phyloP scores from a whole-genome alignment of 2,329 filamentous ascomycete species.

The Gaeumannomyces tritici region DNA sequence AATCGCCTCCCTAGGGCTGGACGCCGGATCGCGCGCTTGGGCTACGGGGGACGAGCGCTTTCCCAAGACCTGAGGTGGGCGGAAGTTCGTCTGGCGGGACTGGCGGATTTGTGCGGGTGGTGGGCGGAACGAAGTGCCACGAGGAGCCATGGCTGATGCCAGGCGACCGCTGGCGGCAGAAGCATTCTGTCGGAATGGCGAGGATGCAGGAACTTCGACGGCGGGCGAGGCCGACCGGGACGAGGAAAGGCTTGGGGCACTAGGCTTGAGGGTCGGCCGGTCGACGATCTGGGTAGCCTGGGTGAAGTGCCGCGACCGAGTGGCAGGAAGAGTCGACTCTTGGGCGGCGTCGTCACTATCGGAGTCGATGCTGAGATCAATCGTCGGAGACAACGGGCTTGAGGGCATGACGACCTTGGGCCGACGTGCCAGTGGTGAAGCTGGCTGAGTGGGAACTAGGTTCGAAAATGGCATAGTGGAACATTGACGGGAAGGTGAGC shows the following conservation, averaged over 20 bases:
- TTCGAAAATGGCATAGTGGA: not conserved
- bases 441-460: not conserved
- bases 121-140: slow-evolving; percentile 61
- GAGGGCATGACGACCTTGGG: not conserved
- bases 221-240: slow-evolving; percentile 23
- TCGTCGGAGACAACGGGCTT: not conserved
- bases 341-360: slow-evolving; percentile 11
- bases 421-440: slow-evolving; percentile 1
- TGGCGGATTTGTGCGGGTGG: slow-evolving; percentile 19
- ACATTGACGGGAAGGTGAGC: not conserved
- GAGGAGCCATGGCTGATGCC: slow-evolving; percentile 61
- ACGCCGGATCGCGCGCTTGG: not conserved
- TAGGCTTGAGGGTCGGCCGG: slow-evolving; percentile 22
- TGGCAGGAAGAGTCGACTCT: not conserved
- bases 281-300: slow-evolving; percentile 36
- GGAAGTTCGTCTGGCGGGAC: slow-evolving; percentile 5
- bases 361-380: not conserved
- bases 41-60: slow-evolving; percentile 2
- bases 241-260: slow-evolving; percentile 28
- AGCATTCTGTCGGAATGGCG: slow-evolving; percentile 48
- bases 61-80: not conserved
- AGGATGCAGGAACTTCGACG: slow-evolving; percentile 84
- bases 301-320: slow-evolving; percentile 34
- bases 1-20: slow-evolving; percentile 24
- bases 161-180: slow-evolving; percentile 26